Conservation (phyloP, 179 eudicot genomes). For the Patellifolia procumbens region DNA sequence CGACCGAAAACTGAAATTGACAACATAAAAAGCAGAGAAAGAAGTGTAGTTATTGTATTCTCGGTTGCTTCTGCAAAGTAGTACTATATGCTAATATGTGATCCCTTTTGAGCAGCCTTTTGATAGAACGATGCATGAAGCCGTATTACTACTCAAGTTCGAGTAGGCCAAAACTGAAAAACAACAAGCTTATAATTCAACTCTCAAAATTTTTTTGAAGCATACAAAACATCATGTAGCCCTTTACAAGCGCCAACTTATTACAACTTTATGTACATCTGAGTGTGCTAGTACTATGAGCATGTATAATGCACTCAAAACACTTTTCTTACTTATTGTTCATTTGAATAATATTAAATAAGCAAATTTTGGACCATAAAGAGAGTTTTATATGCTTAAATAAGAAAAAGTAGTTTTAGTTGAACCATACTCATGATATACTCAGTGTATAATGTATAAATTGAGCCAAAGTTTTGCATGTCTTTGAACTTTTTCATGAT, state of each 20-base stretch:
- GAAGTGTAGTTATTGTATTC: not conserved
- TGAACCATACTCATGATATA: too few relatives aligned
- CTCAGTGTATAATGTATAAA: too few relatives aligned
- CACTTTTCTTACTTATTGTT: too few relatives aligned
- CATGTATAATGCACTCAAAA: too few relatives aligned
- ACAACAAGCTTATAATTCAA: too few relatives aligned
- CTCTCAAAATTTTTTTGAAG: too few relatives aligned
- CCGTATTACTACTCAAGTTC: not conserved
- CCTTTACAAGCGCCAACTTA: not conserved
- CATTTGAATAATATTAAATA: too few relatives aligned
- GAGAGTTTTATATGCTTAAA: too few relatives aligned
- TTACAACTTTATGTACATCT: too few relatives aligned
- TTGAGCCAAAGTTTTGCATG: not conserved
- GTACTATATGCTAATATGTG: not conserved
- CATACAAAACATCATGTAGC: slow-evolving; percentile 1
- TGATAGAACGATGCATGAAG: not conserved
- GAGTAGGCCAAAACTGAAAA: not conserved
- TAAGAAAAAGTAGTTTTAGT: too few relatives aligned
- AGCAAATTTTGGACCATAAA: too few relatives aligned
- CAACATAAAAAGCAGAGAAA: not conserved
- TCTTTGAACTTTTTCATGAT: not conserved
- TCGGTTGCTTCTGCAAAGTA: not conserved
- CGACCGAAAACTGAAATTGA: not conserved
- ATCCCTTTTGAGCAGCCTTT: not conserved
- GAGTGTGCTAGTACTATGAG: too few relatives aligned